Evolutionary conservation across 163 green algal genomes (phyloP).

Genomic region (Botryococcus braunii): DNA sequence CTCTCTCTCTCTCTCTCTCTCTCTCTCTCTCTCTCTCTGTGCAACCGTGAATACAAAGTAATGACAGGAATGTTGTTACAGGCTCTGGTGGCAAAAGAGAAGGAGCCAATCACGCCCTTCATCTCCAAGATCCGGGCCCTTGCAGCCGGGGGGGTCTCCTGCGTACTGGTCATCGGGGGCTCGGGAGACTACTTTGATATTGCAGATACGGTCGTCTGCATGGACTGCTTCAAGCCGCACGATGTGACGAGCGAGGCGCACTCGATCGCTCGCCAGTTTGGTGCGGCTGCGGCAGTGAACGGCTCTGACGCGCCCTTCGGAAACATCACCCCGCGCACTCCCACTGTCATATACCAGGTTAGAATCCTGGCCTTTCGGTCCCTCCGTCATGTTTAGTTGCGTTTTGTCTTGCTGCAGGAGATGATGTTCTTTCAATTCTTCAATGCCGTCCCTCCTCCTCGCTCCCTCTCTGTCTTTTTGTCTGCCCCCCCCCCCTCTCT

Average conservation of each 20-base stretch:
- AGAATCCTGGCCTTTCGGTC: too few relatives aligned
- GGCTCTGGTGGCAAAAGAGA: conserved; percentile 40
- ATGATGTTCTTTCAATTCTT: too few relatives aligned
- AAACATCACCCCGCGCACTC: conserved; percentile 7
- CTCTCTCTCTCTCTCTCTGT: too few relatives aligned
- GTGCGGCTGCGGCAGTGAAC: neutral
- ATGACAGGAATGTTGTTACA: conserved; percentile 10
- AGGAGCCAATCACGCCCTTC: conserved; percentile 65
- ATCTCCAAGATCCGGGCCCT: conserved; percentile 35
- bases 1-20: too few relatives aligned
- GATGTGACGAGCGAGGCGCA: conserved; percentile 40
- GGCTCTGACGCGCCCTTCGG: neutral
- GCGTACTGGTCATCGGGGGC: conserved; percentile 54
- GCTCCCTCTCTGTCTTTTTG: too few relatives aligned
- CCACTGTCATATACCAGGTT: too few relatives aligned
- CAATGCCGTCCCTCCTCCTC: too few relatives aligned
- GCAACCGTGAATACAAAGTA: too few relatives aligned
- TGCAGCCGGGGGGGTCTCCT: conserved; percentile 30
- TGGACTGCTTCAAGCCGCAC: conserved; percentile 32
- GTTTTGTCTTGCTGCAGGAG: too few relatives aligned
- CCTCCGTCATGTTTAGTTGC: too few relatives aligned
- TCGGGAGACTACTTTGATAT: conserved; percentile 53
- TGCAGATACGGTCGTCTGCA: conserved; percentile 42
- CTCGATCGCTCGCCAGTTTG: conserved; percentile 22
- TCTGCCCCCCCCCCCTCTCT: too few relatives aligned